A percentile compares a stretch with the other conserved stretches of the same genome.
phyloP scores from a whole-genome alignment of 768 basidiomycete genomes.

The Lactifluus pinguis region DNA sequence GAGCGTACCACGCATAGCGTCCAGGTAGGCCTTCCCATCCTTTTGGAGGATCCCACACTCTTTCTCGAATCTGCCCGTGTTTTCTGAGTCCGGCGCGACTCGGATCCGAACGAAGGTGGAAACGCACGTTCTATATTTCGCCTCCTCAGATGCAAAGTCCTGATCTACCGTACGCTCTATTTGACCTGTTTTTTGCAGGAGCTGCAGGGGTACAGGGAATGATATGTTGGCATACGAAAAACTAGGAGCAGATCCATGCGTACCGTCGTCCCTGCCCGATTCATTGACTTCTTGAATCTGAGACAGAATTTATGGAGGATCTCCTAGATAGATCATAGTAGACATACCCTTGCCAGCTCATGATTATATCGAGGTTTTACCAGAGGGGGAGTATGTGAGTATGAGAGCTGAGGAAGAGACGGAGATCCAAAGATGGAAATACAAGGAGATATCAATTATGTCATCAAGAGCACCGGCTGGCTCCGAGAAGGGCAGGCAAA shows the following conservation, averaged over 20 bases:
- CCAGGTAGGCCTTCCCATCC: conserved; percentile 89
- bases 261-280: conserved; percentile 86
- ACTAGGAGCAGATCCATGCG: conserved; percentile 22
- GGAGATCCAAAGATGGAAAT: neutral
- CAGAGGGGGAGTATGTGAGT: neutral
- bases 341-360: conserved; percentile 15
- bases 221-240: conserved; percentile 9
- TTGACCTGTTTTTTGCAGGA: conserved; percentile 97
- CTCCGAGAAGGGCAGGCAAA: neutral
- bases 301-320: neutral
- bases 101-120: neutral
- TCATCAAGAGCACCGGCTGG: neutral
- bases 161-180: conserved; percentile 93
- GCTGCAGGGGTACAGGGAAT: conserved; percentile 32
- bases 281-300: conserved; percentile 91
- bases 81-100: neutral
- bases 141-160: conserved; percentile 89
- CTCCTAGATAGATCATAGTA: neutral
- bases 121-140: conserved; percentile 79
- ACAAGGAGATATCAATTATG: neutral
- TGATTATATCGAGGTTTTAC: neutral
- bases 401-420: neutral
- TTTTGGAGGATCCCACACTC: conserved; percentile 90
- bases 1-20: conserved; percentile 80
- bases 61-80: conserved; percentile 74